phyloP scores from a whole-genome alignment of 768 basidiomycete species.

The Tremella fuciformis region DNA sequence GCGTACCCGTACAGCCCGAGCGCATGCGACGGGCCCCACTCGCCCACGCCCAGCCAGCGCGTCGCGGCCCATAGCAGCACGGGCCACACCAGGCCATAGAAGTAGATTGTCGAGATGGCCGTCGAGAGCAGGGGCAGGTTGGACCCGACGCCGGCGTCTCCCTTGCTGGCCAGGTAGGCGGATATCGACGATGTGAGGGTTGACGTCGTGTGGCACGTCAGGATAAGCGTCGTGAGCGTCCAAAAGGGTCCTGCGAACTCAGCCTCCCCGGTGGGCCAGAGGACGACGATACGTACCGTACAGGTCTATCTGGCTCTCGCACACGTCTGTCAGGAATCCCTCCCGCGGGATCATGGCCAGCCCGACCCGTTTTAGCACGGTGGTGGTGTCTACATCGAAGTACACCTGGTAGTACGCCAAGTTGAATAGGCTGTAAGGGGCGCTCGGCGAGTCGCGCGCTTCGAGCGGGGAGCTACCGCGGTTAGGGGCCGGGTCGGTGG shows the following conservation, averaged over 20 bases:
- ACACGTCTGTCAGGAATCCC: conserved; percentile 46
- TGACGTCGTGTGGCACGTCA: conserved; percentile 87
- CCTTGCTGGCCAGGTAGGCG: conserved; percentile 66
- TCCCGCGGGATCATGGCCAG: conserved; percentile 44
- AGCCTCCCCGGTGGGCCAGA: conserved; percentile 21
- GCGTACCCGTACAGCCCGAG: conserved; percentile 55
- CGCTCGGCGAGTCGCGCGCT: conserved; percentile 19
- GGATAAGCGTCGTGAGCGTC: conserved; percentile 92
- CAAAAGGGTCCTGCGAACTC: conserved; percentile 94
- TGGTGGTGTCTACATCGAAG: conserved; percentile 48
- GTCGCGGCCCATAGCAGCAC: conserved; percentile 77
- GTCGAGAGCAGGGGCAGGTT: conserved; percentile 81
- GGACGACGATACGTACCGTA: conserved; percentile 42
- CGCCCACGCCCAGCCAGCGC: conserved; percentile 79
- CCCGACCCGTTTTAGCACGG: conserved; percentile 38
- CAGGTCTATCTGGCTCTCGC: conserved; percentile 50
- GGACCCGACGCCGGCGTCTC: conserved; percentile 16
- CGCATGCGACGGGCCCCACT: conserved; percentile 79
- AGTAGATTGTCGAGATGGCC: conserved; percentile 71
- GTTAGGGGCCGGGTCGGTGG: conserved; percentile 19
- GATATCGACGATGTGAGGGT: conserved; percentile 84
- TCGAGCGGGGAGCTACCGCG: conserved; percentile 15
- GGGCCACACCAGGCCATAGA: conserved; percentile 80
- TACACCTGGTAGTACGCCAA: conserved; percentile 51
- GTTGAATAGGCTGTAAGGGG: conserved; percentile 47